Evolutionary conservation across 2,329 filamentous ascomycete species (phyloP), one percentile per base, ranked within the genome.

Genomic region (Colletotrichum endophyticum): DNA sequence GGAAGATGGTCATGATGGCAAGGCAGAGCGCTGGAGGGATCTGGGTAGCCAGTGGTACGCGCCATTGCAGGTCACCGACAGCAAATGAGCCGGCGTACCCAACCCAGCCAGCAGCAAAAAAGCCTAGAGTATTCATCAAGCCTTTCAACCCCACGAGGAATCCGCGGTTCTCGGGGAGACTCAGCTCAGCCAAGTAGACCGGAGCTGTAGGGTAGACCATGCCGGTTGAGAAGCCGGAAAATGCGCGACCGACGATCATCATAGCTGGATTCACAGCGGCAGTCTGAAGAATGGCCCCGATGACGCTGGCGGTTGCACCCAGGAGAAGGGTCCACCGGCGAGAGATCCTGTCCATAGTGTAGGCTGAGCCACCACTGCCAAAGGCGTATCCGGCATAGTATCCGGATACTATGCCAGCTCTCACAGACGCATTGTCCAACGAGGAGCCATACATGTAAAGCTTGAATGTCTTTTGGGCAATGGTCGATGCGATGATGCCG

Each of bases 101-200:
- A 61, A 87, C 83, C 85, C 85, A 87, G 64, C 83, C 84, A 2
- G 84, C 85, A 12, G 80, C 68, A 75, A 85, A 83, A 66, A 83
- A 86, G 6, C 86, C 86, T 8, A 84, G 71, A 1, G 83, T 80
- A 30, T 84, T 84, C 69, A 84, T 81, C 49, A 84, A 77, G 1
- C 83, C 84, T 64, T 84, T 83, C 9, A 84, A 72, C 1, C 71
- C 80, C 30, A 80, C 81, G 8, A 83, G 73, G 30, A 80, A 79
- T 1, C 78, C 81, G 11, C 81, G 78, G 36, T 80, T 80, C 71
- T 80, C 75, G 3, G 81, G 79, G 9, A 79, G 80, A 5, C 79
- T 77, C 6, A 83, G 70, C 74, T 83, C 81, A 8, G 80, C 77
- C n/a, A 82, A 71, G 70, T 83, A 83, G 16, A 80, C 77, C 1